Percentiles rank a stretch among this genome's conserved stretches.
phyloP scores from a whole-genome alignment of 148 eudicot species.

The Silene uniflora region DNA sequence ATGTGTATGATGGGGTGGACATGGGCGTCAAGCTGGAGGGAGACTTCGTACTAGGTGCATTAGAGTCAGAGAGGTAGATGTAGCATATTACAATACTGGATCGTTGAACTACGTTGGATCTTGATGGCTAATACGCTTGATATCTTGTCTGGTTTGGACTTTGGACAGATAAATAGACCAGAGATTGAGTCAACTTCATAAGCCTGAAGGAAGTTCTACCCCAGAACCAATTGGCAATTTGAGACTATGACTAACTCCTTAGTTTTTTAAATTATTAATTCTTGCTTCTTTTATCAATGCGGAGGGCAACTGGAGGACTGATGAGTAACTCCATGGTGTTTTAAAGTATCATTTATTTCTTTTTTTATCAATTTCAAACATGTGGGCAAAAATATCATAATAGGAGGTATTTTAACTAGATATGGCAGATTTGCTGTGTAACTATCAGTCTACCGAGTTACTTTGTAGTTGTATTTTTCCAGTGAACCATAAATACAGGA shows the following conservation, averaged over 20 bases:
- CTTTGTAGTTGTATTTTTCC: neutral
- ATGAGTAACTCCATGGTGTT: too few species aligned
- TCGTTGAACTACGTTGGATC: neutral
- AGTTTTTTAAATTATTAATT: too few species aligned
- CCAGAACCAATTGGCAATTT: too few species aligned
- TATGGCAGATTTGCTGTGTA: neutral
- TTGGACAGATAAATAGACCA: neutral
- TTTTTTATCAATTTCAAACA: too few species aligned
- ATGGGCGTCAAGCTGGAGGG: neutral
- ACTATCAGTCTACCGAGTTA: neutral
- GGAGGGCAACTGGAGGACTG: too few species aligned
- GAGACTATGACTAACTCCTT: too few species aligned
- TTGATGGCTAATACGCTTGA: conserved; percentile 1
- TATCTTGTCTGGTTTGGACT: neutral
- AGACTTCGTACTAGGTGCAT: neutral
- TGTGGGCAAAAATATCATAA: too few species aligned
- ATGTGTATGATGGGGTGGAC: conserved; percentile 1
- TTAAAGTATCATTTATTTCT: too few species aligned
- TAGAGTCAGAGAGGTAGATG: neutral
- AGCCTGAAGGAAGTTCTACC: too few species aligned
- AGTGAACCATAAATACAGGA: neutral
- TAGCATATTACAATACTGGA: neutral
- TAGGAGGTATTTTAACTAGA: too few species aligned
- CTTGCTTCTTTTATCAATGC: too few species aligned
- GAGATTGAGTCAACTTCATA: neutral